These are phyloP conservation scores for Solanum chiquidenum DNA, from an alignment of 257 asterid species.

Conservation along the genomic window DNA sequence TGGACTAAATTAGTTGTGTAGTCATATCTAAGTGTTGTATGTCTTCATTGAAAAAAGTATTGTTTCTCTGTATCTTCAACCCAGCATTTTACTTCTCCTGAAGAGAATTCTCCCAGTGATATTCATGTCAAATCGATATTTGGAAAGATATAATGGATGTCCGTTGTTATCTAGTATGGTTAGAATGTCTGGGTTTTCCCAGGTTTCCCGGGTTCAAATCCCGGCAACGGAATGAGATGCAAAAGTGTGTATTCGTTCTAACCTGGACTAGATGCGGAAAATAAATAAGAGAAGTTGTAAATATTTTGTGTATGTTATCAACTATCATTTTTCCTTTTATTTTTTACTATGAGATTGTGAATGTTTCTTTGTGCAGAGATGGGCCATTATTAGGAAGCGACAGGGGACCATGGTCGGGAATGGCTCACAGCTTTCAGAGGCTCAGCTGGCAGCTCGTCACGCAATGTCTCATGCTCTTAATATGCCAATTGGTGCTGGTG, in stretches of 20 bases:
- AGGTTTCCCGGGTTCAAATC: conserved; percentile 37
- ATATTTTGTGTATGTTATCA: background rate
- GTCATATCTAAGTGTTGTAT: background rate
- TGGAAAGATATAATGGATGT: conserved; percentile 3
- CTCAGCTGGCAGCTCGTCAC: conserved; percentile 58
- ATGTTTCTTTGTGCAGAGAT: conserved; percentile 45
- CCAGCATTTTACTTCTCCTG: background rate
- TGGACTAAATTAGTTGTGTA: background rate
- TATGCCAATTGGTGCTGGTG: conserved; percentile 25
- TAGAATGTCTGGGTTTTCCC: conserved; percentile 29
- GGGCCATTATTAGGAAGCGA: conserved; percentile 55
- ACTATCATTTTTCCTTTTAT: background rate
- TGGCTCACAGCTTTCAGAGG: conserved; percentile 52
- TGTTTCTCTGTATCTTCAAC: background rate
- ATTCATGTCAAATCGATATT: background rate
- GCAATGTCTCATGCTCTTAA: conserved; percentile 50
- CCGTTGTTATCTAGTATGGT: conserved; percentile 30
- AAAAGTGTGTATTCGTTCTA: background rate
- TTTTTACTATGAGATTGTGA: background rate
- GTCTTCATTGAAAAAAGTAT: background rate
- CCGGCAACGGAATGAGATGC: conserved; percentile 25
- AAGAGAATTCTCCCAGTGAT: background rate
- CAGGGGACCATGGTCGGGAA: conserved; percentile 31
- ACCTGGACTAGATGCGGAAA: background rate
- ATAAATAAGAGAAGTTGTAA: background rate